Evolutionary conservation across 73 alveolate genomes (phyloP).

Genomic region (Halteria grandinella): DNA sequence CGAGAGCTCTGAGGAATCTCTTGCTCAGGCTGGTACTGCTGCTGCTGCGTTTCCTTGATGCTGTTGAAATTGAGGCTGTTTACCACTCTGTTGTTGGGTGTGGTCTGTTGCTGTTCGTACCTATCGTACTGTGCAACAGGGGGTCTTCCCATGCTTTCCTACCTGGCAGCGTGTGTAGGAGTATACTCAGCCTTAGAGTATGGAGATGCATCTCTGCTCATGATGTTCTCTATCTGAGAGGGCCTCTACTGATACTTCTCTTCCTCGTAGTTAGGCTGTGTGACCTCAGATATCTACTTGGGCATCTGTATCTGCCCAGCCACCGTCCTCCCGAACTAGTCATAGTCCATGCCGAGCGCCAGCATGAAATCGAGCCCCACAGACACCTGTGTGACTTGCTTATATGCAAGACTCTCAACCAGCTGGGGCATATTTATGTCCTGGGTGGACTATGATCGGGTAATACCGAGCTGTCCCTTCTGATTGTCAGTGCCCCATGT

Average conservation of each 20-base stretch:
- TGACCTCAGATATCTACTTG: not conserved
- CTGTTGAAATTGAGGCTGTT: no score
- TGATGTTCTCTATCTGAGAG: no score
- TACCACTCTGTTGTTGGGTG: no score
- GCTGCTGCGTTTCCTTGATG: no score
- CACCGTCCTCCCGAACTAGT: conserved; percentile 17
- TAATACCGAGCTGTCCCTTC: conserved; percentile 27
- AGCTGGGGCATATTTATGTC: conserved; percentile 26
- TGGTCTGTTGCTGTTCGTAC: no score
- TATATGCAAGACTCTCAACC: not conserved
- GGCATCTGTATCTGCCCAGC: not conserved
- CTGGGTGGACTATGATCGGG: not conserved
- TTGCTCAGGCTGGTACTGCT: no score
- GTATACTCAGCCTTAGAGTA: no score
- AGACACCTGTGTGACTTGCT: conserved; percentile 14
- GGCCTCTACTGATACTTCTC: not conserved
- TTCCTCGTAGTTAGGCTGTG: not conserved
- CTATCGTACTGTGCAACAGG: no score
- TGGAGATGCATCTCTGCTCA: no score
- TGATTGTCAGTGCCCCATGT: conserved; percentile 46
- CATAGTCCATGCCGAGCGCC: conserved; percentile 41
- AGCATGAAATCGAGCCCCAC: conserved; percentile 8
- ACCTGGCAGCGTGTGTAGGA: no score
- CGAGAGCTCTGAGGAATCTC: no score
- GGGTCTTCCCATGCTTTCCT: no score